A percentile compares a stretch with the other conserved stretches of the same genome.
Conservation (phyloP, 768 basidiomycete genomes). For the Ephemerocybe angulata region DNA sequence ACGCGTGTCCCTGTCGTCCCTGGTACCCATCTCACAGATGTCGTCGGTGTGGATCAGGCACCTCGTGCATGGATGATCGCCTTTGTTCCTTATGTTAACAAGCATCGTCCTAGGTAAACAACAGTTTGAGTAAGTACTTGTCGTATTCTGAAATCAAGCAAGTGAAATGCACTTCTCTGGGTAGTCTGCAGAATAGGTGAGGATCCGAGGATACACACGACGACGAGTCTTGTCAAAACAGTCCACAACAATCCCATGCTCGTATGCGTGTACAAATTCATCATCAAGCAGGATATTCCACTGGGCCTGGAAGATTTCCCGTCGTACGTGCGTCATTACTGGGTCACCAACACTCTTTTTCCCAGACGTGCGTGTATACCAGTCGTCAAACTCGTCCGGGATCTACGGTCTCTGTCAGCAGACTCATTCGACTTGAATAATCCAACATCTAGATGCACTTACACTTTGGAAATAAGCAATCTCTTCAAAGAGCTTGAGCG, state of each 20-base stretch:
- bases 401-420: conserved; percentile 6
- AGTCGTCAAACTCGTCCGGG: conserved; percentile 6
- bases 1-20: background rate
- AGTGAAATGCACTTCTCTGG: background rate
- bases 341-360: background rate
- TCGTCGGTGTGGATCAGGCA: conserved; percentile 25
- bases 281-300: conserved; percentile 5
- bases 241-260: conserved; percentile 3
- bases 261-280: conserved; percentile 1
- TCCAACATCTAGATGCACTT: background rate
- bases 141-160: conserved; percentile 13
- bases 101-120: conserved; percentile 1
- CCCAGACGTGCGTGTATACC: background rate
- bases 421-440: background rate
- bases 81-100: conserved; percentile 30
- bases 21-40: conserved; percentile 22
- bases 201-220: conserved; percentile 1
- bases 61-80: conserved; percentile 31
- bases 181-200: conserved; percentile 8
- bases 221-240: background rate
- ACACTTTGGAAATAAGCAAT: conserved; percentile 15
- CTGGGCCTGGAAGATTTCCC: background rate
- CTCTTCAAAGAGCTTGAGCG: conserved; percentile 12
- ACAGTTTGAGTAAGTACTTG: background rate
- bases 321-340: background rate